Conservation (phyloP, 371 early-diverging fungal species). For the Nosema muscidifuracis region DNA sequence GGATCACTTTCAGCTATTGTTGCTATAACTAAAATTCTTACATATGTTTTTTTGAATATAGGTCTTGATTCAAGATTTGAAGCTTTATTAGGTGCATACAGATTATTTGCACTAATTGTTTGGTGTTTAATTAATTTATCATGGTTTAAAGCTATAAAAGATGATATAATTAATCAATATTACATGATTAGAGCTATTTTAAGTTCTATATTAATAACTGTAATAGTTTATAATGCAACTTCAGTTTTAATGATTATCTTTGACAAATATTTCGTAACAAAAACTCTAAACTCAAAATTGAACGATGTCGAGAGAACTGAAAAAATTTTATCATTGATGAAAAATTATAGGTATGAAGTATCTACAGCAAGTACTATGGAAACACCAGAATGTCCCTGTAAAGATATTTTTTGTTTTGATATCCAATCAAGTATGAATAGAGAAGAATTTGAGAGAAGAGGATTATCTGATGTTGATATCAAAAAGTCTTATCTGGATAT, state of each 20-base stretch:
- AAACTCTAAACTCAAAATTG: conserved; percentile 53
- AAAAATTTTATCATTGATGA: conserved; percentile 54
- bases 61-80: conserved; percentile 12
- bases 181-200: conserved; percentile 26
- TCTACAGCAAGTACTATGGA: neutral
- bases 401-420: conserved; percentile 38
- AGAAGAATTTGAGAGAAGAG: conserved; percentile 1
- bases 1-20: conserved; percentile 17
- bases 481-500: conserved; percentile 15
- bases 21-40: neutral
- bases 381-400: conserved; percentile 15
- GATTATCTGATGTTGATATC: conserved; percentile 23
- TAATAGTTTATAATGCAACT: conserved; percentile 37
- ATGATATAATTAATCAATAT: conserved; percentile 18
- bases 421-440: neutral
- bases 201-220: conserved; percentile 45
- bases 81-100: neutral
- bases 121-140: conserved; percentile 54
- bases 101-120: conserved; percentile 7
- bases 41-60: conserved; percentile 37
- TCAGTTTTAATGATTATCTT: conserved; percentile 48
- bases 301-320: conserved; percentile 58
- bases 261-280: conserved; percentile 49
- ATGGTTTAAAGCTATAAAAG: conserved; percentile 34
- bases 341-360: conserved; percentile 58